Percentiles rank a stretch among this genome's conserved stretches.
Conservation (phyloP, 768 basidiomycete species). For the Terana coerulea region DNA sequence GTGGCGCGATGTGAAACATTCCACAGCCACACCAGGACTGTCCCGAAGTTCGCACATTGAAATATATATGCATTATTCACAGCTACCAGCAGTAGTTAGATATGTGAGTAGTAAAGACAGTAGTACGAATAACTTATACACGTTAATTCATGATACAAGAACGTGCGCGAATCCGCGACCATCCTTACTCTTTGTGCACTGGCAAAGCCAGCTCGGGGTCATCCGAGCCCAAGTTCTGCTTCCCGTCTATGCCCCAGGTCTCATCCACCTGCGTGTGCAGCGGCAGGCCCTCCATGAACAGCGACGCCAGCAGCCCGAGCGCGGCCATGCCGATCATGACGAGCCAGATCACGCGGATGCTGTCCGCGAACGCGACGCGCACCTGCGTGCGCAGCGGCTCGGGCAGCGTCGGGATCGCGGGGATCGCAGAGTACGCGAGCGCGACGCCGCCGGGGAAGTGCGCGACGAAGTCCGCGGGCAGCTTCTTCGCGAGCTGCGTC, state of each 20-base stretch:
- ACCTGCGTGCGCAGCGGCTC: conserved; percentile 17
- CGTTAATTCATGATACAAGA: no score
- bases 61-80: no score
- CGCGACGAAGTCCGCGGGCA: conserved; percentile 2
- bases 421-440: conserved; percentile 17
- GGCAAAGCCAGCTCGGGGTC: no score
- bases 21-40: no score
- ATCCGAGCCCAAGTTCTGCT: no score
- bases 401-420: conserved; percentile 16
- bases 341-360: conserved; percentile 29
- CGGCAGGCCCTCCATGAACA: conserved; percentile 26
- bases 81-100: no score
- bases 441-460: conserved; percentile 5
- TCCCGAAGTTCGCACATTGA: no score
- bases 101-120: no score
- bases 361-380: conserved; percentile 25
- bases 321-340: conserved; percentile 25
- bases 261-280: conserved; percentile 28
- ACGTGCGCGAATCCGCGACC: no score
- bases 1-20: no score
- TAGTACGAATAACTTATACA: no score
- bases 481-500: conserved; percentile 20
- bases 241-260: conserved; percentile 29
- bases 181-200: no score
- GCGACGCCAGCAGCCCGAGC: conserved; percentile 23